Evolutionary conservation across 768 basidiomycete genomes (phyloP).

Genomic region (Mycena galopus): DNA sequence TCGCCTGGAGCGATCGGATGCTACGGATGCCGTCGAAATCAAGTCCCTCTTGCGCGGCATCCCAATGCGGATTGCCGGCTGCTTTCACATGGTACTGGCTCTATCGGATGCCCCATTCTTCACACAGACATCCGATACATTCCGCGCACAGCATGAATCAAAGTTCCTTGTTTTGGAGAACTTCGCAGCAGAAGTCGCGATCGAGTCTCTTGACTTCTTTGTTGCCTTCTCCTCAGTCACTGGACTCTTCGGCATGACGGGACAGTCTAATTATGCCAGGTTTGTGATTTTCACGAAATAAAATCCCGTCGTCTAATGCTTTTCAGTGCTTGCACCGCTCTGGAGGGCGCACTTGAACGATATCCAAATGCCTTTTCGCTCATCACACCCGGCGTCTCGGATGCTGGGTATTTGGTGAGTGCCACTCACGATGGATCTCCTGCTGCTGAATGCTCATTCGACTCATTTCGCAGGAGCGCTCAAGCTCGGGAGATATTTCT

Average conservation of each 20-base stretch:
- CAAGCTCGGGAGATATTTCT: too few species aligned
- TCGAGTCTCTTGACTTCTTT: conserved; percentile 18
- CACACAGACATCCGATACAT: conserved; percentile 2
- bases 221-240: conserved; percentile 13
- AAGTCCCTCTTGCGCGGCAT: not conserved
- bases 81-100: conserved; percentile 17
- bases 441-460: too few species aligned
- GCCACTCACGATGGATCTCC: too few species aligned
- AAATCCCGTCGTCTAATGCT: not conserved
- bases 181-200: not conserved
- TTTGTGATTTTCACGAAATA: not conserved
- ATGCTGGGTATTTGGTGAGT: conserved; percentile 9
- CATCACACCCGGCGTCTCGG: conserved; percentile 10
- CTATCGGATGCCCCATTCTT: conserved; percentile 19
- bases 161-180: conserved; percentile 5
- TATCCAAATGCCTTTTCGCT: conserved; percentile 27
- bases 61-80: conserved; percentile 2
- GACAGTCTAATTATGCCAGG: conserved; percentile 22
- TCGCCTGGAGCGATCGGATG: conserved; percentile 14
- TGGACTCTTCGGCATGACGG: conserved; percentile 7
- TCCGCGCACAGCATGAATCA: not conserved
- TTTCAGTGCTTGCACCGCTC: conserved; percentile 7
- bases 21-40: not conserved
- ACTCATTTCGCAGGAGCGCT: too few species aligned
- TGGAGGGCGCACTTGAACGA: conserved; percentile 8